Evolutionary conservation across 2,329 filamentous ascomycete genomes (phyloP).

Genomic region (Blastomyces percursus): DNA sequence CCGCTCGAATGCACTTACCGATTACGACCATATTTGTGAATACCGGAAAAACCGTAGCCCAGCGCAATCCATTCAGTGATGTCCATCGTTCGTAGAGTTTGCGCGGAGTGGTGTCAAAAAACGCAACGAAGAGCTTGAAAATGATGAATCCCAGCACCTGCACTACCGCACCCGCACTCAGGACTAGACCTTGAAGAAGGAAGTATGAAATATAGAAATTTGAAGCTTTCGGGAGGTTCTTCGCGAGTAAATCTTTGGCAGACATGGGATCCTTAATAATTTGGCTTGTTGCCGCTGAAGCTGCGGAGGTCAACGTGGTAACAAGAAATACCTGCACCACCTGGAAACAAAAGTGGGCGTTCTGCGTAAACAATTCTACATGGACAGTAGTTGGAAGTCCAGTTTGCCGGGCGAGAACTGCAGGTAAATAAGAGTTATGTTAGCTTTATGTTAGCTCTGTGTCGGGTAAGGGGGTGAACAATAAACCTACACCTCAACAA

Average conservation of each 20-base stretch:
- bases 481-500: constrained; percentile 58
- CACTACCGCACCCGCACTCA: constrained; percentile 61
- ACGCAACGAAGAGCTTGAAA: constrained; percentile 60
- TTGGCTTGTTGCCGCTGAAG: constrained; percentile 56
- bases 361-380: constrained; percentile 82
- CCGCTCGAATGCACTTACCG: constrained; percentile 38
- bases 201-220: constrained; percentile 97
- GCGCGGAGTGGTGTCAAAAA: constrained; percentile 63
- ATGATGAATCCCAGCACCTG: constrained; percentile 62
- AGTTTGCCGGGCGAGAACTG: constrained; percentile 63
- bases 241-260: constrained; percentile 56
- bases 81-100: constrained; percentile 67
- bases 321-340: constrained; percentile 87
- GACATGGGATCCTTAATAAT: constrained; percentile 55
- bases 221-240: constrained; percentile 70
- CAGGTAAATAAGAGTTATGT: constrained; percentile 1
- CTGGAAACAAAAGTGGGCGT: constrained; percentile 62
- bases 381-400: constrained; percentile 70
- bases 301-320: constrained; percentile 70
- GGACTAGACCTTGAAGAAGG: constrained; percentile 73
- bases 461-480: background rate
- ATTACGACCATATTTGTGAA: constrained; percentile 73
- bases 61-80: constrained; percentile 60
- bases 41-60: constrained; percentile 74
- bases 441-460: too few species aligned